A percentile compares a stretch with the other conserved stretches of the same genome.
Conservation (phyloP, 495 filamentous ascomycete genomes). For the Penicillium fimorum region DNA sequence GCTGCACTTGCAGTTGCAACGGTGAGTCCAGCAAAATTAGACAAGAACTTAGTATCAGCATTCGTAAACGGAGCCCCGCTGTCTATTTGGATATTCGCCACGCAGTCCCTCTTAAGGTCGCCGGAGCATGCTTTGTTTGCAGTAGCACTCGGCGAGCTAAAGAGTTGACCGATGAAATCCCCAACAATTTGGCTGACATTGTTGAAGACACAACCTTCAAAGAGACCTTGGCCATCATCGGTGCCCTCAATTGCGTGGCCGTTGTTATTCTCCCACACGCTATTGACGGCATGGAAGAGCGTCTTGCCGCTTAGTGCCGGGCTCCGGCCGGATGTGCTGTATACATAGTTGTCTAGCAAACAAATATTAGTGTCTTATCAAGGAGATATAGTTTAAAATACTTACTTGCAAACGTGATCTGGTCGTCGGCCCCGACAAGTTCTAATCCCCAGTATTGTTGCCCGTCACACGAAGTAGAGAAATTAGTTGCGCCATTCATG, state of each 20-base stretch:
- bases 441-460: constrained; percentile 50
- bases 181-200: background rate
- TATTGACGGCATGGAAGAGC: constrained; percentile 33
- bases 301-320: constrained; percentile 43
- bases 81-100: background rate
- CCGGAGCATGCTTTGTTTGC: background rate
- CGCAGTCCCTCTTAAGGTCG: background rate
- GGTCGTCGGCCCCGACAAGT: constrained; percentile 42
- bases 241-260: constrained; percentile 18
- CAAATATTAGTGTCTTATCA: background rate
- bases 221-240: constrained; percentile 4
- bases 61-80: background rate
- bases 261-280: constrained; percentile 7
- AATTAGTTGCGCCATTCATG: constrained; percentile 43
- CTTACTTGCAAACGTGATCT: constrained; percentile 28
- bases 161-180: background rate
- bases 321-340: constrained; percentile 44
- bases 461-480: constrained; percentile 46
- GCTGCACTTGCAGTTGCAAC: background rate
- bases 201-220: constrained; percentile 15
- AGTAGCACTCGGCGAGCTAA: background rate
- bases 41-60: background rate
- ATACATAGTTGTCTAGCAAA: constrained; percentile 46
- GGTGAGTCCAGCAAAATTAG: background rate
- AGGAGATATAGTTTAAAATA: background rate